A percentile compares a stretch with the other conserved stretches of the same genome.
These are phyloP conservation scores for Amanita exitialis DNA, from an alignment of 768 basidiomycete species.

Conservation along the genomic window DNA sequence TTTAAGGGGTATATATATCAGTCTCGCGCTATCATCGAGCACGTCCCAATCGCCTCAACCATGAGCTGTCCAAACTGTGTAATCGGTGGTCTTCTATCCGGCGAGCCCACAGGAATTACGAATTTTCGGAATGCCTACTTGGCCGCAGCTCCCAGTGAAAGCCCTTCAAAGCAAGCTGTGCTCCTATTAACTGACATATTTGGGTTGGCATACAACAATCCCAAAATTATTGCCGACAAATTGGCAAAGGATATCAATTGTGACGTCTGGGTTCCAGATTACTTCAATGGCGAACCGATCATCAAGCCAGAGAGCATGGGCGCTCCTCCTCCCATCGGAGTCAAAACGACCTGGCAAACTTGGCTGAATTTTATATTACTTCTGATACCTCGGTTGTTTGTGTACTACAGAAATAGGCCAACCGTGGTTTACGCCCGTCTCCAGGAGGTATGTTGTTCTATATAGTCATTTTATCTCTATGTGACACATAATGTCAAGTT, in stretches of 20 bases:
- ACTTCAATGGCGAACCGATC: conserved; percentile 40
- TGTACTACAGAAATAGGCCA: conserved; percentile 21
- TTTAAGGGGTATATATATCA: neutral
- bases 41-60: neutral
- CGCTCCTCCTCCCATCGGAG: conserved; percentile 22
- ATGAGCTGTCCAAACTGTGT: conserved; percentile 27
- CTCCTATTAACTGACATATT: conserved; percentile 49
- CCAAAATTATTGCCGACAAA: conserved; percentile 47
- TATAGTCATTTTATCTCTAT: neutral
- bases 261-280: conserved; percentile 58
- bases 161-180: conserved; percentile 29
- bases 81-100: conserved; percentile 31
- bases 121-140: conserved; percentile 35
- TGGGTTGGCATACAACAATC: conserved; percentile 41
- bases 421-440: conserved; percentile 21
- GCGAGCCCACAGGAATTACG: conserved; percentile 34
- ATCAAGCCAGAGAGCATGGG: conserved; percentile 16
- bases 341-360: conserved; percentile 17
- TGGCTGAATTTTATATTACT: conserved; percentile 18
- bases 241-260: conserved; percentile 36
- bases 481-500: conserved; percentile 19
- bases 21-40: neutral
- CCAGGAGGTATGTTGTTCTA: conserved; percentile 16
- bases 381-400: conserved; percentile 17
- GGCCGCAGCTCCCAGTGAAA: conserved; percentile 18